Evolutionary conservation across 495 filamentous ascomycete genomes (phyloP).

Genomic region (Podospora appendiculata): DNA sequence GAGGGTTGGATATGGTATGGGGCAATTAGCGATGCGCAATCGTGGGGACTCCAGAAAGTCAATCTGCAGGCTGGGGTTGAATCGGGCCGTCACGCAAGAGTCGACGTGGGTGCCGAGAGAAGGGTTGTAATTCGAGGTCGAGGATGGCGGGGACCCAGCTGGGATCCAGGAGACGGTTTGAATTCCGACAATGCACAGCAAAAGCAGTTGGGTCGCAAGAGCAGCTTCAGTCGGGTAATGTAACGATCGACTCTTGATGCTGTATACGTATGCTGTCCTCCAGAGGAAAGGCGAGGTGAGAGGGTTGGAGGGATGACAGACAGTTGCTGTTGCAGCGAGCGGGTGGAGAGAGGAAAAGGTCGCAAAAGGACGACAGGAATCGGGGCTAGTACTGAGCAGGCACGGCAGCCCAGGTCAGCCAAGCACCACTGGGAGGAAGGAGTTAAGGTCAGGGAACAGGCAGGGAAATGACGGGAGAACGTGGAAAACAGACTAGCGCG

Average conservation of each 20-base stretch:
- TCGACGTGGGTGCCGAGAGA: constrained; percentile 11
- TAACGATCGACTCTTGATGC: no score
- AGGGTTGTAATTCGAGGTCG: background rate
- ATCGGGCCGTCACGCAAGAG: constrained; percentile 22
- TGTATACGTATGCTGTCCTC: no score
- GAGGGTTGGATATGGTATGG: constrained; percentile 5
- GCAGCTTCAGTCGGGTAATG: no score
- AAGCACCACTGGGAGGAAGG: background rate
- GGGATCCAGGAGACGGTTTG: background rate
- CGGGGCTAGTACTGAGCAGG: background rate
- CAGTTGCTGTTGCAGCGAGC: no score
- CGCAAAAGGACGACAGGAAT: background rate
- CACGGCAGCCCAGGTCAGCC: no score
- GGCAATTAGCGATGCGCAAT: constrained; percentile 11
- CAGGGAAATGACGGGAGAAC: constrained; percentile 3
- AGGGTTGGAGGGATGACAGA: no score
- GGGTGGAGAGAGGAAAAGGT: background rate
- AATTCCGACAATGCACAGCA: no score
- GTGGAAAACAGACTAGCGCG: background rate
- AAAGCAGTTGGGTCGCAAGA: no score
- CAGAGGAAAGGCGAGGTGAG: no score
- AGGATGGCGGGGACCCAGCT: constrained; percentile 2
- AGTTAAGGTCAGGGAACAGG: background rate
- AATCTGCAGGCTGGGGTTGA: constrained; percentile 21
- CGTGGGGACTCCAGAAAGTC: constrained; percentile 26